Percentiles rank a stretch among this genome's conserved stretches.
Conservation (phyloP, 768 basidiomycete genomes). For the Botryobasidium botryosum region DNA sequence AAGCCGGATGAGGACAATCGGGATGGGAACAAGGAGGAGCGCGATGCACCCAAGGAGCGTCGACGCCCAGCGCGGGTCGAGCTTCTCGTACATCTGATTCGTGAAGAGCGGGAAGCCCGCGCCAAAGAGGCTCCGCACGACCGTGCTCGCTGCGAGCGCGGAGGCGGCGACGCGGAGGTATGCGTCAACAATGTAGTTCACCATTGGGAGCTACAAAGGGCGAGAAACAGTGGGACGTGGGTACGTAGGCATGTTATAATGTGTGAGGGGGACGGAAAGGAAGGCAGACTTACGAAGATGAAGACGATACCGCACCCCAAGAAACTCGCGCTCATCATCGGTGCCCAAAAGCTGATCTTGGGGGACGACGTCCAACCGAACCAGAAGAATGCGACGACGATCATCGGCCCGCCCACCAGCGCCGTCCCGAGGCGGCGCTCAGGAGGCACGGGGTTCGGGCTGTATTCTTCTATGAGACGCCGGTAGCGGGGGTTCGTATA, state of each 20-base stretch:
- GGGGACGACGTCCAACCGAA: constrained; percentile 13
- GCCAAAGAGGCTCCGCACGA: constrained; percentile 14
- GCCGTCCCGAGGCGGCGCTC: constrained; percentile 15
- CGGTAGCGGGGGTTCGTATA: constrained; percentile 15
- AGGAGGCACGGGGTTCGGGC: constrained; percentile 13
- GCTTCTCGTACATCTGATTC: constrained; percentile 16
- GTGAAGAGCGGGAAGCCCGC: constrained; percentile 16
- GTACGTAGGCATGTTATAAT: background rate
- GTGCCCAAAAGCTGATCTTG: constrained; percentile 4
- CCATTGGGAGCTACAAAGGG: background rate
- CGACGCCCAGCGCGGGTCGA: constrained; percentile 22
- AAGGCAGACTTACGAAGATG: constrained; percentile 8
- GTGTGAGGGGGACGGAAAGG: background rate
- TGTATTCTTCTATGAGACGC: constrained; percentile 5
- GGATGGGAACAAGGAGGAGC: constrained; percentile 20
- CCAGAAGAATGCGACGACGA: constrained; percentile 15
- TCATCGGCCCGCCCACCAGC: constrained; percentile 8
- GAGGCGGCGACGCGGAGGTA: constrained; percentile 14
- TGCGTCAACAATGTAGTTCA: constrained; percentile 8
- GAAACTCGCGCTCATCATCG: constrained; percentile 14
- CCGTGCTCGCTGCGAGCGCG: constrained; percentile 15
- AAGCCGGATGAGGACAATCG: constrained; percentile 22
- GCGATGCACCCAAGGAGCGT: constrained; percentile 22
- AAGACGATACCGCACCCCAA: constrained; percentile 11
- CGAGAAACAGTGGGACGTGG: constrained; percentile 2